These are phyloP conservation scores for Achaetomium macrosporum DNA, from an alignment of 2,329 filamentous ascomycete genomes.

Conservation along the genomic window DNA sequence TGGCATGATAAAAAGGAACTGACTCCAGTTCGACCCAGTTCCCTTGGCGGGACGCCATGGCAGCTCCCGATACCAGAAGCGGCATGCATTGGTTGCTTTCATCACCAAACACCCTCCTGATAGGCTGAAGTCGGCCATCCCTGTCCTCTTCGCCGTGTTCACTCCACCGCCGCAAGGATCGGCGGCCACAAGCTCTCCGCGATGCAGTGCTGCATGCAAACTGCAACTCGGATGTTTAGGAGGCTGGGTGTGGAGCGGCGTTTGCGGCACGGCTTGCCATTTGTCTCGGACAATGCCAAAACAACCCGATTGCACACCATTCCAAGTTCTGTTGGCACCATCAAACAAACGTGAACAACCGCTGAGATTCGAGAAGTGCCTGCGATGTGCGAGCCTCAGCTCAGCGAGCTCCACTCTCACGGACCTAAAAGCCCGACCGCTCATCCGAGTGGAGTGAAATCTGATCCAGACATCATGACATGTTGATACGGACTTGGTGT, in stretches of 20 bases:
- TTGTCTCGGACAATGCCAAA: constrained; percentile 13
- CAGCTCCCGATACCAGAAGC: constrained; percentile 15
- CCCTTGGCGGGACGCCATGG: constrained; percentile 15
- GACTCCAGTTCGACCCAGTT: constrained; percentile 7
- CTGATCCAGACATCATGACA: too few species aligned
- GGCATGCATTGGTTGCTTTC: constrained; percentile 11
- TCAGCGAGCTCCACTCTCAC: not conserved
- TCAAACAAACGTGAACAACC: not conserved
- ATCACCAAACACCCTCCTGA: constrained; percentile 17
- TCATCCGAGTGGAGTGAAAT: too few species aligned
- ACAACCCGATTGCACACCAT: not conserved
- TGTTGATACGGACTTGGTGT: not conserved
- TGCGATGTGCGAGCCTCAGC: too few species aligned
- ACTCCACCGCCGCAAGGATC: constrained; percentile 9
- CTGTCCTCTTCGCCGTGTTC: constrained; percentile 6
- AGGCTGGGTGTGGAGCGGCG: constrained; percentile 4
- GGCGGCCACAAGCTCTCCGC: constrained; percentile 7
- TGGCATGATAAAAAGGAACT: constrained; percentile 15
- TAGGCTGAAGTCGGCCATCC: constrained; percentile 17
- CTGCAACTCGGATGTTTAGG: constrained; percentile 1
- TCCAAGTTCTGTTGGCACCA: not conserved
- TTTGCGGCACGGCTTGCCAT: constrained; percentile 7
- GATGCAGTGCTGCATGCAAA: constrained; percentile 6
- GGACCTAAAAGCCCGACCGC: not conserved
- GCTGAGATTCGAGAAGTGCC: not conserved